phyloP scores from a whole-genome alignment of 257 asterid species.

The Leptodermis oblonga region DNA sequence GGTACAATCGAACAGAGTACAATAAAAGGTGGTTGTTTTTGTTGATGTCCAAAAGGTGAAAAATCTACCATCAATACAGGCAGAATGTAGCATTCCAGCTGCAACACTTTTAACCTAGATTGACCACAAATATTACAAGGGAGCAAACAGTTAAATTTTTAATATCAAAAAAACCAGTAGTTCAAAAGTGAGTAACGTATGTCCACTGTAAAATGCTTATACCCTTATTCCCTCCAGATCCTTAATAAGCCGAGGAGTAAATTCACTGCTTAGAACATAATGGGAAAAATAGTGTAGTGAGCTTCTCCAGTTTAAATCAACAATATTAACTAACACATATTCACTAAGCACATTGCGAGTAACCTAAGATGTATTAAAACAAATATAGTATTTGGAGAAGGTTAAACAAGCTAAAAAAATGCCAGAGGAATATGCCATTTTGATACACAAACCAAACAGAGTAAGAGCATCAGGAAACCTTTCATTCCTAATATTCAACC shows the following conservation, averaged over 20 bases:
- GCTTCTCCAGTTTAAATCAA: background rate
- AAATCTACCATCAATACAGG: slow-evolving; percentile 66
- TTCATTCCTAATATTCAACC: background rate
- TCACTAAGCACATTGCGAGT: no score
- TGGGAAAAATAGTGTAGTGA: background rate
- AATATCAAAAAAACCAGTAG: background rate
- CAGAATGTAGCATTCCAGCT: slow-evolving; percentile 96
- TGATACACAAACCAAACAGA: background rate
- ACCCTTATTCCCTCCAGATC: slow-evolving; percentile 88
- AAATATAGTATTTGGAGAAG: background rate
- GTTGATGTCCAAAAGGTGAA: slow-evolving; percentile 14
- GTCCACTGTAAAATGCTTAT: background rate
- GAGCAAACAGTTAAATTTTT: slow-evolving; percentile 1
- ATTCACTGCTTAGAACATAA: slow-evolving; percentile 57
- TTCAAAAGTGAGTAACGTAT: slow-evolving; percentile 3
- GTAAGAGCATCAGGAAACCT: background rate
- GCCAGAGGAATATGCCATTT: background rate
- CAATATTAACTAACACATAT: background rate
- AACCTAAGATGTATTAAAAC: background rate
- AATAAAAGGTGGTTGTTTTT: background rate
- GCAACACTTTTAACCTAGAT: slow-evolving; percentile 72
- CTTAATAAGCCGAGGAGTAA: slow-evolving; percentile 81
- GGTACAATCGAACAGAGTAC: background rate
- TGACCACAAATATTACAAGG: slow-evolving; percentile 19
- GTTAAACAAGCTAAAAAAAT: background rate